phyloP scores from a whole-genome alignment of 2,329 filamentous ascomycete genomes.

The Sphaceloma murrayae region DNA sequence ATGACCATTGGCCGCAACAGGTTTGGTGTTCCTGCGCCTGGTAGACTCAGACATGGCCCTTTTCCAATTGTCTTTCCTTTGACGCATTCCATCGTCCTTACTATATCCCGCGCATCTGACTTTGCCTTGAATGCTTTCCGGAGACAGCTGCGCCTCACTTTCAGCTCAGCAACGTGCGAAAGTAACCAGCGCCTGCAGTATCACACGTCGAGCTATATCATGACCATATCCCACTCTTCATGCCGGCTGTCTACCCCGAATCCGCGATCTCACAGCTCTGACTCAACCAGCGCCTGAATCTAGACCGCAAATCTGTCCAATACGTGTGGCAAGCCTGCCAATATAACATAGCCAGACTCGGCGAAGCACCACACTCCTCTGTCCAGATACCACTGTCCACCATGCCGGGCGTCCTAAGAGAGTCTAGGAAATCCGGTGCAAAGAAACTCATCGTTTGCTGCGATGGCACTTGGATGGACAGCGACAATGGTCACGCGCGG shows the following conservation, averaged over 20 bases:
- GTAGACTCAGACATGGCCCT: no score
- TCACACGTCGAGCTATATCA: no score
- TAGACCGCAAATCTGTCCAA: no score
- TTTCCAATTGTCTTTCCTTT: no score
- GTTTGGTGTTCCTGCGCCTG: slow-evolving; percentile 1
- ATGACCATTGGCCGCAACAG: not conserved
- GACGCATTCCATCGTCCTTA: not conserved
- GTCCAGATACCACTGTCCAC: not conserved
- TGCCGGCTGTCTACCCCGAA: no score
- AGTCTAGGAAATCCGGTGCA: slow-evolving; percentile 1
- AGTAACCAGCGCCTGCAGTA: not conserved
- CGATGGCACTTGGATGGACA: slow-evolving; percentile 16
- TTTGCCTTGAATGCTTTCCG: not conserved
- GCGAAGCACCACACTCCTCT: not conserved
- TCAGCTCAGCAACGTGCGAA: not conserved
- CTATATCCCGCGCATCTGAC: not conserved
- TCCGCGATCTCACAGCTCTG: no score
- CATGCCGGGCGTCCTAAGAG: not conserved
- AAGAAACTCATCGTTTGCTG: slow-evolving; percentile 18
- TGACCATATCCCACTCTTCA: no score
- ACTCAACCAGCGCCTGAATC: no score
- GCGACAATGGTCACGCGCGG: slow-evolving; percentile 25
- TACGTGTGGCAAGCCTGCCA: no score
- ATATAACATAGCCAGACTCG: no score
- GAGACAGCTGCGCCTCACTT: not conserved